phyloP scores from a whole-genome alignment of 1,284 basidiomycete species.

The Trichosporon faecale region DNA sequence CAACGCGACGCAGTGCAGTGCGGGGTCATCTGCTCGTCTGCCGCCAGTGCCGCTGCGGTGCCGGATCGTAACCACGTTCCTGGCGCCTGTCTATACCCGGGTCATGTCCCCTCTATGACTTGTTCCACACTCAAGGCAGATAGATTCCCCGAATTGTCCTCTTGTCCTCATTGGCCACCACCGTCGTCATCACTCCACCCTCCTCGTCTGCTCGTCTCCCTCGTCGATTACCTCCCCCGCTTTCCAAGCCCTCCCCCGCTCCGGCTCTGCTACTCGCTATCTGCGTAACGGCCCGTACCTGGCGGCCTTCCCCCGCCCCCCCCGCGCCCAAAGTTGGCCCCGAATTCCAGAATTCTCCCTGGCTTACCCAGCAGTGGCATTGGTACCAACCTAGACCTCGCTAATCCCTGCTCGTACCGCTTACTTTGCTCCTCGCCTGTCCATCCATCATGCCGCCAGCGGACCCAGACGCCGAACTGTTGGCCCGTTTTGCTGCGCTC shows the following conservation, averaged over 20 bases:
- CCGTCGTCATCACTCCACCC: not conserved
- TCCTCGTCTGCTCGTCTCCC: not conserved
- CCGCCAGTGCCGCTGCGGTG: not conserved
- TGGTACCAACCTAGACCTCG: not conserved
- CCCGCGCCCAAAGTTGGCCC: not conserved
- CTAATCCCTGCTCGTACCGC: not conserved
- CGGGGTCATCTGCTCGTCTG: not conserved
- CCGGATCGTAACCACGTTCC: not conserved
- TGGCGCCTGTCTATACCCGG: not conserved
- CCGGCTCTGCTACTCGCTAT: not conserved
- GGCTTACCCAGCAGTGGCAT: too few relatives aligned
- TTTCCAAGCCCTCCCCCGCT: slow-evolving; percentile 3
- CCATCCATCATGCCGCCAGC: not conserved
- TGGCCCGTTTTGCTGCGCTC: slow-evolving; percentile 19
- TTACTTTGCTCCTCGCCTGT: not conserved
- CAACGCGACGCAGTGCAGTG: not conserved
- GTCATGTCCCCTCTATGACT: not conserved
- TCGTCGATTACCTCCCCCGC: not conserved
- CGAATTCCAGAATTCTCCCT: not conserved
- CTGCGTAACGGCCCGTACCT: not conserved
- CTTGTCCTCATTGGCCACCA: not conserved
- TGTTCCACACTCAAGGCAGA: not conserved
- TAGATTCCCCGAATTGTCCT: slow-evolving; percentile 1
- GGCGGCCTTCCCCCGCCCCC: not conserved
- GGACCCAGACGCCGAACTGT: slow-evolving; percentile 16